These are phyloP conservation scores for Santalum album DNA, from an alignment of 164 flowering plant genomes.

Conservation along the genomic window DNA sequence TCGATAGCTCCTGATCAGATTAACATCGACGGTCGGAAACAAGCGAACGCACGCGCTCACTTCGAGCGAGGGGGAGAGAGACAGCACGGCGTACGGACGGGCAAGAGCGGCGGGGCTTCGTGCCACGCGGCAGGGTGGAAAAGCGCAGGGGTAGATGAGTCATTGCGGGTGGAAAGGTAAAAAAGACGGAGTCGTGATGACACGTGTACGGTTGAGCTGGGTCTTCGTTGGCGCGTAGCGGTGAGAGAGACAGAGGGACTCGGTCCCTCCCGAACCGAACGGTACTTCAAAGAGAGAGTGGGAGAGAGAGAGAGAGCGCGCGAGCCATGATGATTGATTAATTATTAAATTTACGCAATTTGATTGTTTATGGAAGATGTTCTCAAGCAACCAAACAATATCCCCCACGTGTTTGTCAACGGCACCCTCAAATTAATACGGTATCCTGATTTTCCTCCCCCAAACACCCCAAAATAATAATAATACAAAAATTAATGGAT, in stretches of 20 bases:
- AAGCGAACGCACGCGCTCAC: no score
- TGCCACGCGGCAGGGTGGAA: not conserved
- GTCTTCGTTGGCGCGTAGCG: conserved; percentile 33
- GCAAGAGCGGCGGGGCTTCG: not conserved
- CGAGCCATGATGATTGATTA: no score
- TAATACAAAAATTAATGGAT: no score
- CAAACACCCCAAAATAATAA: no score
- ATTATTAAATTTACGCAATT: no score
- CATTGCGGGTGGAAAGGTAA: not conserved
- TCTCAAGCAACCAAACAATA: no score
- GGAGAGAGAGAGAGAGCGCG: not conserved
- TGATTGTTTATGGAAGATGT: no score
- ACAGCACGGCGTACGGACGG: not conserved
- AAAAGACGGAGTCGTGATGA: conserved; percentile 5
- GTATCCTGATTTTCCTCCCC: no score
- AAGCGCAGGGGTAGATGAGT: not conserved
- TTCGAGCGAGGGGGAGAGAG: not conserved
- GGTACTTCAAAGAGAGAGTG: not conserved
- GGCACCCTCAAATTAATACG: no score
- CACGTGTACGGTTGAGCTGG: conserved; percentile 19
- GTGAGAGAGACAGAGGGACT: conserved; percentile 9
- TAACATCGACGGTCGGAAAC: no score
- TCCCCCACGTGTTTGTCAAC: no score
- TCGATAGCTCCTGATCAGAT: no score
- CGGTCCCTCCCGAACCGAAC: conserved; percentile 2